Base-by-base conservation (phyloP, 164 flowering plant species). In the Akebia trifoliata region DNA sequence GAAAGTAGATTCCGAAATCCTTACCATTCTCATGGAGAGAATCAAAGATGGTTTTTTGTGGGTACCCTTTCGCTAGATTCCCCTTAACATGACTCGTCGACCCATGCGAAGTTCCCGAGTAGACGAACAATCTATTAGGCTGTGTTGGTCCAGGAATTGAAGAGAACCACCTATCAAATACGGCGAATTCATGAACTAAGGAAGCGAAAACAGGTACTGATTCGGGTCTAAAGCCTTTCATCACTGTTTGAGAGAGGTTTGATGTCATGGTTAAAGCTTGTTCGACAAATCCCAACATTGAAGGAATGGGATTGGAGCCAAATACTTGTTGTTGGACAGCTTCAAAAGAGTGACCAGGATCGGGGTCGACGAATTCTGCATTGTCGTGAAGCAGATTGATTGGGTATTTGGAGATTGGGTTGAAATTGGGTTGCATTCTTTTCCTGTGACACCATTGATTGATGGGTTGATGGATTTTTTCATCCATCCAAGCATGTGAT, bases 401-500 rank as follows among this genome's bases (percentile, higher is more conserved):
- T 66, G 45, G 6, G 75, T 42, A 8, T 50, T 24, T 0, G 69
- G 17, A 12, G 36, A 51, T 7, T 52, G 69, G 21, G 86, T 79
- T 0, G 81, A 68, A 12, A 68, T 57, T 0, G 81, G 74, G 49
- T 86, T 84, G 75, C 90, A 84, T 57, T 82, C 90, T 20, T 62
- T 53, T 1, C 88, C 95, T 0, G 86, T 82, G 52, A 86, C 95
- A 0, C 95, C 88, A 68, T 82, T 65, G 65, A 86, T 82, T 5
- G 22, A 11, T 11, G 95, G 80, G 59, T 80, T 84, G 31, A 83
- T 40, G 35, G 80, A 42, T 50, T 76, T 78, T 70, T 82, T 84
- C 94, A 86, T 86, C 94, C 94, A 86, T 3, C 94, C 94, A n/a
- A 86, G 68, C 84, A 86, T 77, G 68, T 84, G 90, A 56, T 86